Evolutionary conservation across 192 early-diverging fungal genomes (phyloP).

Genomic region (Piromyces sp.): DNA sequence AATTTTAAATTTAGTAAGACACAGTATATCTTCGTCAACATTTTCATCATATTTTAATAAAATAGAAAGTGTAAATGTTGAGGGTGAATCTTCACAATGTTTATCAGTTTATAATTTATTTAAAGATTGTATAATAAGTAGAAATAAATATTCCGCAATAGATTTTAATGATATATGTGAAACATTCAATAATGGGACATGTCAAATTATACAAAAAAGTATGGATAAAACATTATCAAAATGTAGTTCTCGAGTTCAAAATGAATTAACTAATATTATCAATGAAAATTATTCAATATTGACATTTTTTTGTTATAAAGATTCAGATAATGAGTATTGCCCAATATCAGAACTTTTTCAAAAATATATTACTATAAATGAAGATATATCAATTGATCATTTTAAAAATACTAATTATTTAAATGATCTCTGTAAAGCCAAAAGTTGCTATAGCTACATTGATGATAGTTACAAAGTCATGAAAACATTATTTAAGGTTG

Average conservation of each 20-base stretch:
- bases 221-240: background rate
- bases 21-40: background rate
- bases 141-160: background rate
- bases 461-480: background rate
- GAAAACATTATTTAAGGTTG: background rate
- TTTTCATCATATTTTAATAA: background rate
- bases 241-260: background rate
- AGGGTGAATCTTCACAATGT: background rate
- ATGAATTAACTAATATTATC: background rate
- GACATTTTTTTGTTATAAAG: background rate
- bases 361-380: background rate
- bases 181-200: background rate
- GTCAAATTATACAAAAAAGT: background rate
- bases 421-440: background rate
- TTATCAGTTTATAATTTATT: background rate
- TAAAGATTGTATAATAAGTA: background rate
- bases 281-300: background rate
- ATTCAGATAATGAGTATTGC: background rate
- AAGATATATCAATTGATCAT: background rate
- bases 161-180: background rate
- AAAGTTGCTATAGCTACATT: background rate
- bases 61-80: background rate
- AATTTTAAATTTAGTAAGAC: background rate
- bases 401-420: background rate
- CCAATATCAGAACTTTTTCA: background rate